Percentiles rank a stretch among this genome's conserved stretches.
Evolutionary conservation across 331 rosid species (phyloP).

Genomic region (Quercus lobata): DNA sequence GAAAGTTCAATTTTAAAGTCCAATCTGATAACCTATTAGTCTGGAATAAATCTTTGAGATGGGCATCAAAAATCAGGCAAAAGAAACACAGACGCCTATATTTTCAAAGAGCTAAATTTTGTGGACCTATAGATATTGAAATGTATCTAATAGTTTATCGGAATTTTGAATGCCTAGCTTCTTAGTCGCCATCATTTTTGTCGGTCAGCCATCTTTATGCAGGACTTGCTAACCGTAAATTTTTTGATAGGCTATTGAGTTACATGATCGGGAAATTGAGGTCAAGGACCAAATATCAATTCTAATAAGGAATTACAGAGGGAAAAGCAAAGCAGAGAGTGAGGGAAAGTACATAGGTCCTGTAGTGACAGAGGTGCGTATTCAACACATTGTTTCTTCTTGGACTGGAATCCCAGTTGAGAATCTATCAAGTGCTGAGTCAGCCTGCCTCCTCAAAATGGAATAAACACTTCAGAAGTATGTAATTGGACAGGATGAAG

Average conservation of each 20-base stretch:
- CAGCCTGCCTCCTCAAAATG: constrained; percentile 95
- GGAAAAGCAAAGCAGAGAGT: constrained; percentile 88
- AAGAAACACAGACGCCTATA: too few relatives aligned
- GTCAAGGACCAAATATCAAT: constrained; percentile 76
- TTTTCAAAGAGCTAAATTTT: too few relatives aligned
- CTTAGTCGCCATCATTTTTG: too few relatives aligned
- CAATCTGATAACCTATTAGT: too few relatives aligned
- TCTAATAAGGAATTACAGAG: constrained; percentile 78
- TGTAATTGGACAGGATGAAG: constrained; percentile 87
- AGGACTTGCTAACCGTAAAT: constrained; percentile 10
- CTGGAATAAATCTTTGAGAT: too few relatives aligned
- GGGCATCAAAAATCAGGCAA: too few relatives aligned
- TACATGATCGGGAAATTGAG: constrained; percentile 93
- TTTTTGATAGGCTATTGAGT: constrained; percentile 75
- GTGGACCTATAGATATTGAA: too few relatives aligned
- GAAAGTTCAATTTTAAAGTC: too few relatives aligned
- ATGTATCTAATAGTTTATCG: too few relatives aligned
- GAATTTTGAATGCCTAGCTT: background rate
- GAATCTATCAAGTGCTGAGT: constrained; percentile 84
- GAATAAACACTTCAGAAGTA: constrained; percentile 84
- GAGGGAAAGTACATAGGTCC: constrained; percentile 91
- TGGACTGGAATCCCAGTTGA: constrained; percentile 99
- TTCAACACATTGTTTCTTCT: constrained; percentile 77
- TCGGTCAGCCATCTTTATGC: background rate
- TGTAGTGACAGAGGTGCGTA: constrained; percentile 74